Percentiles rank a stretch among this genome's conserved stretches.
phyloP scores from a whole-genome alignment of 192 early-diverging fungal genomes.

The Podila verticillata region DNA sequence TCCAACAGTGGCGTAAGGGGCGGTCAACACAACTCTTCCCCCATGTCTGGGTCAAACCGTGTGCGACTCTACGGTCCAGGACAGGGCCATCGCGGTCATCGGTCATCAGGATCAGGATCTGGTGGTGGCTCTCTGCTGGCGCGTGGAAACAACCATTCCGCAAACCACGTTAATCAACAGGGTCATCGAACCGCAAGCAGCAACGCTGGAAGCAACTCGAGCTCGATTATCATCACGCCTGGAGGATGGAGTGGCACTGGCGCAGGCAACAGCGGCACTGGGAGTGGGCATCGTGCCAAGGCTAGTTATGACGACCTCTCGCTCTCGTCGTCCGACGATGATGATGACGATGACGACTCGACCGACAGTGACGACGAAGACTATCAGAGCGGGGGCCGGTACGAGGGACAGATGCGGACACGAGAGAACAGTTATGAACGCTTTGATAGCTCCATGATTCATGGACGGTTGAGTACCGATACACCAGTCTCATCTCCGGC shows the following conservation, averaged over 20 bases:
- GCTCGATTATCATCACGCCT: constrained; percentile 8
- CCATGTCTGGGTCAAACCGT: constrained; percentile 4
- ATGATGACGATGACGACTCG: constrained; percentile 45
- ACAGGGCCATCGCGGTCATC: constrained; percentile 28
- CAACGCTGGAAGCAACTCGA: constrained; percentile 34
- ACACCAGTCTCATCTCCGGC: neutral
- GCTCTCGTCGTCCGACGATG: constrained; percentile 47
- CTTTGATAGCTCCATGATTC: neutral
- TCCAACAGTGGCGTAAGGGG: constrained; percentile 1
- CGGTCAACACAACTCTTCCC: neutral
- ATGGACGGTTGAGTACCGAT: neutral
- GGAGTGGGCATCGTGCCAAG: constrained; percentile 24
- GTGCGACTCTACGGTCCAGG: constrained; percentile 30
- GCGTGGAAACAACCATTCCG: neutral
- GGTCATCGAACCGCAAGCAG: constrained; percentile 29
- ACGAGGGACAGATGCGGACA: constrained; percentile 3
- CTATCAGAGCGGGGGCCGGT: constrained; percentile 3
- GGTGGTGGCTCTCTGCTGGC: constrained; percentile 29
- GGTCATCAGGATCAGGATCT: constrained; percentile 25
- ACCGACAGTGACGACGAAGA: constrained; percentile 48
- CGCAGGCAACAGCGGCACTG: neutral
- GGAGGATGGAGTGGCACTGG: neutral
- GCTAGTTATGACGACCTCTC: constrained; percentile 43
- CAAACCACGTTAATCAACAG: neutral
- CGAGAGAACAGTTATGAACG: constrained; percentile 38